Evolutionary conservation across 2,329 filamentous ascomycete genomes (phyloP), one percentile per base, ranked within the genome.

Genomic region (Clarireedia sp.): DNA sequence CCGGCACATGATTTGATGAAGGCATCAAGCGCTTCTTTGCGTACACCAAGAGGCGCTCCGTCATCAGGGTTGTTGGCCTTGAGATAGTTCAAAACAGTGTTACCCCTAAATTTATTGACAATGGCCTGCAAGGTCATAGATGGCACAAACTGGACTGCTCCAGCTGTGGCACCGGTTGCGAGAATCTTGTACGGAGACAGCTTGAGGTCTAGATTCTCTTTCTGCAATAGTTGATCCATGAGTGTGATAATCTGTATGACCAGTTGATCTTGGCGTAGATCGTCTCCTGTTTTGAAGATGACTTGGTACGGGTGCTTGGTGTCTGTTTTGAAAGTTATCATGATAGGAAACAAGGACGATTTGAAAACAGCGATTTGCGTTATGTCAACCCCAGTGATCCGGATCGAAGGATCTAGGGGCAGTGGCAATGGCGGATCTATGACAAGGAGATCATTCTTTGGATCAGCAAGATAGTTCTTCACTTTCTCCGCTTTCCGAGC

Each of bases 241-340:
- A 99, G 79, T 0, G 90, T 95, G 69, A 99, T 96, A 67, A 97
- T 97, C 67, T 89, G 94, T 54, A 99, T 95, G 37, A 99, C 92
- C 2, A 99, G 81, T 68, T 99, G 94, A 67, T 99, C 94, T 71
- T 99, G 94, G 14, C 94, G 87, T 51, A 99, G 77, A 68, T 99
- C 94, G 68, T 99, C 94, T 37, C 94, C 94, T 1, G 90, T 90
- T 71, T 99, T 99, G 81, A 99, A 99, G 52, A 97, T 87, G 60
- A 99, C 87, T 9, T 92, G 87, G 68, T 97, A 99, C 57, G 85
- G 87, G 40, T 79, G 80, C 7, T 88, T 89, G 2, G 81, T 81
- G 0, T 81, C 78, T 0, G 91, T 95, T 67, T 87, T 91, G 74
- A 97, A 96, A 9, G 88, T 89, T 57, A 96, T 83, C 64, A 94